These are phyloP conservation scores for Nepenthes alata DNA, from an alignment of 179 eudicot genomes.

Conservation along the genomic window DNA sequence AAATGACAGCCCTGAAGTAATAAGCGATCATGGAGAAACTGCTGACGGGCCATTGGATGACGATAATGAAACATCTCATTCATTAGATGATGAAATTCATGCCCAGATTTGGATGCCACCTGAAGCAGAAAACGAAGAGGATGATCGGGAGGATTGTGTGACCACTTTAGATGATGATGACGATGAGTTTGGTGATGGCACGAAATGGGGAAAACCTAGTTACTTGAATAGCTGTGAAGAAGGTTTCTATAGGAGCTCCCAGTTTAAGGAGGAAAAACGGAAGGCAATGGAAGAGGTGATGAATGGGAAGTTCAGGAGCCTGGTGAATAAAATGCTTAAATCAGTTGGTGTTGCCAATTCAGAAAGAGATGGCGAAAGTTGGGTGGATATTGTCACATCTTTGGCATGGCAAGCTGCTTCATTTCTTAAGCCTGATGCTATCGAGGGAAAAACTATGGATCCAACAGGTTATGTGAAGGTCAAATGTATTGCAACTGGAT, in stretches of 20 bases:
- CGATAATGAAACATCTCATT: slow-evolving; percentile 20
- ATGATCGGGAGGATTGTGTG: slow-evolving; percentile 43
- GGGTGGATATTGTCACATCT: slow-evolving; percentile 71
- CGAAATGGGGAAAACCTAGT: slow-evolving; percentile 54
- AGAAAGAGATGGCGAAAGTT: slow-evolving; percentile 34
- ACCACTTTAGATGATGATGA: slow-evolving; percentile 56
- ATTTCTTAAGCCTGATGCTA: slow-evolving; percentile 60
- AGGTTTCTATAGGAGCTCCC: slow-evolving; percentile 31
- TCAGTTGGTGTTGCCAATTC: slow-evolving; percentile 35
- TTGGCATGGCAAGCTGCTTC: slow-evolving; percentile 87
- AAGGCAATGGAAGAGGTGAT: slow-evolving; percentile 54
- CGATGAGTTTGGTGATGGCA: slow-evolving; percentile 60
- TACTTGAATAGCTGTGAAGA: slow-evolving; percentile 37
- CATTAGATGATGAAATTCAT: slow-evolving; percentile 29
- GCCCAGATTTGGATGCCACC: slow-evolving; percentile 71
- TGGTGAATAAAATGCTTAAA: slow-evolving; percentile 60
- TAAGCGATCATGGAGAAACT: slow-evolving; percentile 10
- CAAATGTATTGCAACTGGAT: slow-evolving; percentile 78
- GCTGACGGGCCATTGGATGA: slow-evolving; percentile 21
- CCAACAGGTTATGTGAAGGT: slow-evolving; percentile 83
- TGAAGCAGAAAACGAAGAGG: slow-evolving; percentile 45
- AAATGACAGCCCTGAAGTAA: slow-evolving; percentile 10
- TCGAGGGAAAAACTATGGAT: slow-evolving; percentile 72
- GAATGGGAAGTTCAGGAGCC: slow-evolving; percentile 71
- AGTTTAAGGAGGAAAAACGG: slow-evolving; percentile 42